Base-by-base conservation (phyloP, 2,329 filamentous ascomycete genomes). In the Trichoderma hamatum region DNA sequence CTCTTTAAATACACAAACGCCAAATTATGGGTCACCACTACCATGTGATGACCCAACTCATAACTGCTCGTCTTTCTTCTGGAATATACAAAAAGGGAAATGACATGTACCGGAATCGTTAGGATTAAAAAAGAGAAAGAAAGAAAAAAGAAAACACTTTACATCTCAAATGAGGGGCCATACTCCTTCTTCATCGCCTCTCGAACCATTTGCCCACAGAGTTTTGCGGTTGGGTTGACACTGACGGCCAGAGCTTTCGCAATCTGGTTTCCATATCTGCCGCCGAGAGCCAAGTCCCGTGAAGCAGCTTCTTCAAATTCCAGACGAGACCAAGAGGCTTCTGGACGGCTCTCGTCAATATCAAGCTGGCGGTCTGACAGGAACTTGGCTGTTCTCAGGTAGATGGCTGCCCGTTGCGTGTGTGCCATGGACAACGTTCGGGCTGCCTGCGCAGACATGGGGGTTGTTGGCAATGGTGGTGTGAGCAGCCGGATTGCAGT, bases 181-280 rank as follows among this genome's bases (percentile, higher is more conserved):
- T 89, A 90, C 76, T 91, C 89, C 77, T 88, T 89, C 80, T 84
- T 89, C 88, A 91, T 89, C 60, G 89, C 89, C 78, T 90, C 87
- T 61, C 86, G 84, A 46, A 92, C 89, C 76, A 91, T 91, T 74
- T 89, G 84, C 1, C 89, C 89, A 74, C 89, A 92, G 54, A 91
- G 80, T 80, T 91, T 91, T 2, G 89, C 89, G 19, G 88, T 90
- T 28, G 89, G 89, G 76, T 91, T 92, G 32, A 86, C 86, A 76
- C 84, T 85, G 62, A 91, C 89, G 6, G 88, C 88, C 71, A 91
- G 78, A 5, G 83, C 85, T 75, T 88, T 89, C 24, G 88, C 89
- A 71, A 91, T 84, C 67, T 88, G 86, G 72, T 89, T 90, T 36
- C 89, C 89, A 74, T 88, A 90, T 69, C 87, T 83, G 19, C 88